Base-by-base conservation (phyloP, 805 yeast genomes). In the Sungouiozyma ichnusensis region DNA sequence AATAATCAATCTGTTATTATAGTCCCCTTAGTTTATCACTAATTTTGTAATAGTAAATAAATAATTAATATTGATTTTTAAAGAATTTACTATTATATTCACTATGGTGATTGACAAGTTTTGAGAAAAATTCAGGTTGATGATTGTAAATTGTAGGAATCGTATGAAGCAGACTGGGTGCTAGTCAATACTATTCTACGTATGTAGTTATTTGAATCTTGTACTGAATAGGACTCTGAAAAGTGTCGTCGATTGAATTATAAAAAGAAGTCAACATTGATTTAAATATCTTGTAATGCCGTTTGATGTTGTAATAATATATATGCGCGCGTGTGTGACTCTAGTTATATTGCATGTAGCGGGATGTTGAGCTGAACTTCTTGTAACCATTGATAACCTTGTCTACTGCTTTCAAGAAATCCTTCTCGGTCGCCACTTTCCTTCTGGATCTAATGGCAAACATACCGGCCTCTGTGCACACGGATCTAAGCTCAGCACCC, bases 381-480 rank as follows among this genome's bases (percentile, higher is more conserved):
- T 88, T 79, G 71, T 92, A 90, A 56, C 98, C 97, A 74, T 90
- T 92, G 59, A 92, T 92, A 46, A 92, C 99, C 72, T 92, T 92
- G 57, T 92, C 98, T 37, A 92, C 99, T 29, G 98, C 95, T 53
- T 90, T 87, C 56, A 92, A 71, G 73, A 92, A 92, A 65, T 92
- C 99, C 72, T 92, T 92, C 64, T 92, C 99, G 20, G 94, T 82
- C 33, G 98, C 97, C 35, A 92, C 96, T 71, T 92, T 92, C 69
- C 98, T 77, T 66, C 99, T 79, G 16, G 97, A 96, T 57, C 99
- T 79, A 43, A 92, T 92, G 36, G 99, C 98, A 72, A 88, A 92
- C 98, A 92, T 92, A 56, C 99, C 99, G 3, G 98, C 98, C 65
- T 92, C 99, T 1, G 98, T 92, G 65, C 98, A 92, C 15, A 92